Evolutionary conservation across 2,329 filamentous ascomycete genomes (phyloP).

Genomic region (Corniculantispora saksenae): DNA sequence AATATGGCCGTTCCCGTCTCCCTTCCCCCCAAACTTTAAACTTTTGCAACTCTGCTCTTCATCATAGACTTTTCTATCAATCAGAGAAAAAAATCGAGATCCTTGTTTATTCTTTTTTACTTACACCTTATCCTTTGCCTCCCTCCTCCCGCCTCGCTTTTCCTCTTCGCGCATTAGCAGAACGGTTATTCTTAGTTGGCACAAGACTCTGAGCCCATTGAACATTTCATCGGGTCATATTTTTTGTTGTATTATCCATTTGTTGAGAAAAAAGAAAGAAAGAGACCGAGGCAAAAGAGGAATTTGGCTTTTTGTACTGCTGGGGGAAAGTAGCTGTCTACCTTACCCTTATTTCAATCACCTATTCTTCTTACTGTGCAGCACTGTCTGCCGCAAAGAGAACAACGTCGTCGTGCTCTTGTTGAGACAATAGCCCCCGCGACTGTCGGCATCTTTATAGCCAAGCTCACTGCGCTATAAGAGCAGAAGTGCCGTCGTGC

Average conservation of each 20-base stretch:
- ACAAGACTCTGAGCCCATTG: not conserved
- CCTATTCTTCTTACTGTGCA: slow-evolving; percentile 23
- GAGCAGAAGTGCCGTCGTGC: slow-evolving; percentile 12
- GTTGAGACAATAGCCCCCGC: not conserved
- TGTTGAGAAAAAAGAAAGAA: not conserved
- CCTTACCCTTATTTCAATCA: slow-evolving; percentile 26
- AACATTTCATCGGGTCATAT: not conserved
- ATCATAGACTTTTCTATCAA: not conserved
- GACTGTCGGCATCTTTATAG: not conserved
- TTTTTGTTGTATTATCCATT: slow-evolving; percentile 5
- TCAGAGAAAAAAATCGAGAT: not conserved
- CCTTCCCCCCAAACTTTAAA: not conserved
- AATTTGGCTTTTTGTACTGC: slow-evolving; percentile 3
- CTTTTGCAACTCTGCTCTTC: not conserved
- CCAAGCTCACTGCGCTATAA: not conserved
- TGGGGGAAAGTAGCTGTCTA: slow-evolving; percentile 25
- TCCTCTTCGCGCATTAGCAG: not conserved
- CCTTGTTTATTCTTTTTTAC: not conserved
- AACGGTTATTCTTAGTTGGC: not conserved
- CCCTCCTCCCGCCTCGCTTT: not conserved
- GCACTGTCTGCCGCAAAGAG: slow-evolving; percentile 15
- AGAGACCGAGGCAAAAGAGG: not conserved
- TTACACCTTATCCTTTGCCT: not conserved
- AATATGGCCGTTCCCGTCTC: slow-evolving; percentile 9
- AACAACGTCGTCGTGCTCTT: slow-evolving; percentile 7